phyloP scores from a whole-genome alignment of 495 filamentous ascomycete species.

The Polyplosphaeria fusca region DNA sequence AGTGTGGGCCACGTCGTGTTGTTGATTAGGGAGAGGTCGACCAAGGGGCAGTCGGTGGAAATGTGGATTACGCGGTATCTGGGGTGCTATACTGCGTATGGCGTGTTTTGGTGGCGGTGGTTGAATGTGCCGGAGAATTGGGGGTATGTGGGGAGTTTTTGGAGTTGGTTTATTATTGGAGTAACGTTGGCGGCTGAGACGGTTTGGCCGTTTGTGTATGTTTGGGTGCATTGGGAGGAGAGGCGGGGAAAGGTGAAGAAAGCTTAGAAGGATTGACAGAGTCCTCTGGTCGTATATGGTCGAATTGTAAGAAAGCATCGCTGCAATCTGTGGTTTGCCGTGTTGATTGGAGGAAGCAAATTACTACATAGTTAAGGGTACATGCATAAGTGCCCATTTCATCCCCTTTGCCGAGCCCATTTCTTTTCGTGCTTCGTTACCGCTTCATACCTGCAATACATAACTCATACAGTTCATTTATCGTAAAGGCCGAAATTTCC shows the following conservation, averaged over 20 bases:
- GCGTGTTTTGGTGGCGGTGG: slow-evolving; percentile 23
- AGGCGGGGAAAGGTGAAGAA: neutral
- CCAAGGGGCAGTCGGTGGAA: slow-evolving; percentile 4
- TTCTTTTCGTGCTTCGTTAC: no score
- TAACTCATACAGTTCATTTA: no score
- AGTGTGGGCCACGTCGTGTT: neutral
- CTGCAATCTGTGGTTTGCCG: no score
- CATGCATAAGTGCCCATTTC: no score
- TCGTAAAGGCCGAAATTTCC: no score
- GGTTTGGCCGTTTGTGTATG: slow-evolving; percentile 16
- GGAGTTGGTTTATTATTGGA: slow-evolving; percentile 4
- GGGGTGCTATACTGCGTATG: slow-evolving; percentile 18
- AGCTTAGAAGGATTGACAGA: neutral
- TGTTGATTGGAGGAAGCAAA: no score
- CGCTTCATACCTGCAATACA: no score
- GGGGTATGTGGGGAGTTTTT: slow-evolving; percentile 17
- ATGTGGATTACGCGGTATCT: slow-evolving; percentile 11
- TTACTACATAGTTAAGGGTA: no score
- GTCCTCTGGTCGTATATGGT: no score
- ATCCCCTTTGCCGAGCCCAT: no score
- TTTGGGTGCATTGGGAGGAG: slow-evolving; percentile 4
- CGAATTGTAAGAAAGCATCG: neutral
- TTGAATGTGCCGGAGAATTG: slow-evolving; percentile 27
- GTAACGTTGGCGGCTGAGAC: slow-evolving; percentile 18
- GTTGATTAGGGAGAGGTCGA: slow-evolving; percentile 5